phyloP scores from a whole-genome alignment of 1,284 basidiomycete genomes.

The Rugosomyces carneus region DNA sequence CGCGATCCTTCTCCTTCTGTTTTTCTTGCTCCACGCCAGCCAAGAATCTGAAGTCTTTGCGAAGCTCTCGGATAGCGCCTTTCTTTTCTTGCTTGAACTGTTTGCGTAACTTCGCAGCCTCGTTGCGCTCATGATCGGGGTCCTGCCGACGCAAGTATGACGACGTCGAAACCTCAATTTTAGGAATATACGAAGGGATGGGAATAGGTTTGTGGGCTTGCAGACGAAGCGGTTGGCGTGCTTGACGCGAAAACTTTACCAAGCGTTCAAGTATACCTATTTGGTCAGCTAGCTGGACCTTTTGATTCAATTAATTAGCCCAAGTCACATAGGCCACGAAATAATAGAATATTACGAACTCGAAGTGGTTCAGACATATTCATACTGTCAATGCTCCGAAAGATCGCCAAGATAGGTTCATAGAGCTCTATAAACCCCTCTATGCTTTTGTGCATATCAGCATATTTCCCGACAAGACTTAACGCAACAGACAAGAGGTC shows the following conservation, averaged over 20 bases:
- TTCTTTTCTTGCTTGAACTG: slow-evolving; percentile 96
- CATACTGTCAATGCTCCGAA: slow-evolving; percentile 48
- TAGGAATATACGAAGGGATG: slow-evolving; percentile 89
- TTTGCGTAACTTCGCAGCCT: slow-evolving; percentile 78
- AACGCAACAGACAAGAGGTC: slow-evolving; percentile 61
- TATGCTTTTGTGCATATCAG: slow-evolving; percentile 70
- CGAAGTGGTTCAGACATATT: slow-evolving; percentile 47
- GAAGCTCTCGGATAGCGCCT: slow-evolving; percentile 93
- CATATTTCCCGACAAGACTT: slow-evolving; percentile 59
- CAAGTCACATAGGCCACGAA: too few species aligned
- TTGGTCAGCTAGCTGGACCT: slow-evolving; percentile 41
- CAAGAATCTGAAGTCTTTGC: slow-evolving; percentile 93
- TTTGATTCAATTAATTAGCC: too few species aligned
- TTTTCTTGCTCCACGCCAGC: slow-evolving; percentile 82
- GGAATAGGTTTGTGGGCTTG: slow-evolving; percentile 97
- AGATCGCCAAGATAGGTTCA: slow-evolving; percentile 55
- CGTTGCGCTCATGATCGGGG: slow-evolving; percentile 90
- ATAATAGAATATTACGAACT: slow-evolving; percentile 36
- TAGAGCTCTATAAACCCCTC: slow-evolving; percentile 85
- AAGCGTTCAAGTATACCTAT: slow-evolving; percentile 50
- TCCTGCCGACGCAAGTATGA: slow-evolving; percentile 81
- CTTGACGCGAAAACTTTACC: slow-evolving; percentile 67
- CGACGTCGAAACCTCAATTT: slow-evolving; percentile 84
- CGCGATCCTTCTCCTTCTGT: slow-evolving; percentile 77
- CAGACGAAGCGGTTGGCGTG: slow-evolving; percentile 76